phyloP scores from a whole-genome alignment of 2,329 filamentous ascomycete genomes.

The Rutstroemia sp. region DNA sequence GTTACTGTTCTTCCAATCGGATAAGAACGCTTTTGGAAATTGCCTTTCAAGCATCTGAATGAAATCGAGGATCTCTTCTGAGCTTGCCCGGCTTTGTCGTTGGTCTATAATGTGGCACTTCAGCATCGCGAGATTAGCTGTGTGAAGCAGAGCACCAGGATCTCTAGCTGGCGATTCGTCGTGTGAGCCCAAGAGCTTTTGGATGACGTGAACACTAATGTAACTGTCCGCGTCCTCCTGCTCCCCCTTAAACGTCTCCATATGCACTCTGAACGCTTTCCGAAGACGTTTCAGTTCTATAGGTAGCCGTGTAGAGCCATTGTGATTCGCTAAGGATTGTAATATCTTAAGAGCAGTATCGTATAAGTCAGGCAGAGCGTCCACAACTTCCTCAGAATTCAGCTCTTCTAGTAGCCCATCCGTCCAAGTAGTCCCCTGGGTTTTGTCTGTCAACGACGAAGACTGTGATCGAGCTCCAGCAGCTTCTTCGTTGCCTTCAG shows the following conservation, averaged over 20 bases:
- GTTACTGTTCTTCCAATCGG: constrained; percentile 32
- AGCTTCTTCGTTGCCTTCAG: neutral
- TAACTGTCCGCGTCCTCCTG: constrained; percentile 21
- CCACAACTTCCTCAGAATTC: constrained; percentile 31
- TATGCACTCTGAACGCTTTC: constrained; percentile 22
- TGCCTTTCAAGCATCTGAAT: constrained; percentile 28
- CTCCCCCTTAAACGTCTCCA: constrained; percentile 9
- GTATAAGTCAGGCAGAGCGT: constrained; percentile 34
- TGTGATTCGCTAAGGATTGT: constrained; percentile 30
- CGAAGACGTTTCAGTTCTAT: constrained; percentile 23
- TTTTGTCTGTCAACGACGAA: constrained; percentile 20
- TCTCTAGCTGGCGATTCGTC: constrained; percentile 1
- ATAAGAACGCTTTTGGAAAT: constrained; percentile 32
- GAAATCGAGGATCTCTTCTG: constrained; percentile 1
- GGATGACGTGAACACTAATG: constrained; percentile 30
- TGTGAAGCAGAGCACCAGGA: constrained; percentile 33
- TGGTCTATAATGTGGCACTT: neutral
- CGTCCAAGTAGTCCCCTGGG: constrained; percentile 18
- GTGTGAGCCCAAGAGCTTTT: constrained; percentile 26
- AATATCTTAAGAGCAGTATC: constrained; percentile 30
- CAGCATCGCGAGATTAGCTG: constrained; percentile 36
- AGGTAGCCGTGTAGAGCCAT: constrained; percentile 12
- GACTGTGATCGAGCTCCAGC: neutral
- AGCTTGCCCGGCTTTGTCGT: neutral
- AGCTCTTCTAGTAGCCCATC: constrained; percentile 24